Base-by-base conservation (phyloP, 31 red algal genomes). In the Endocladia muricata region DNA sequence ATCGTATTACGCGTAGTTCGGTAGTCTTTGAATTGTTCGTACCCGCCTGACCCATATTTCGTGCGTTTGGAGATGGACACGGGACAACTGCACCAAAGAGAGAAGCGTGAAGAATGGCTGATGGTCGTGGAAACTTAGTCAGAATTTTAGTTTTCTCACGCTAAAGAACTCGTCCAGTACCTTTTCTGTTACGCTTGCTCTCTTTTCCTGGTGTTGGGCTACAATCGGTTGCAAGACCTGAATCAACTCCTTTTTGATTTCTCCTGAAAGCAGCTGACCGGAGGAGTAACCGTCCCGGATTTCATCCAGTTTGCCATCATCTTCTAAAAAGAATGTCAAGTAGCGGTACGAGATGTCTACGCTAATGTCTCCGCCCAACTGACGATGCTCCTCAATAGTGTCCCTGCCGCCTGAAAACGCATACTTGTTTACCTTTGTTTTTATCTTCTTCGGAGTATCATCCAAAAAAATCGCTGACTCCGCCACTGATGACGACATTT, bases 341-440 rank as follows among this genome's bases (percentile, higher is more conserved):
- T 98, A 98, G 11, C 88, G 78, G 60, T 91, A 98, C 3, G 95
- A 77, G 23, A 98, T 85, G 59, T 97, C 94, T 11, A 88, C 69
- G 41, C 74, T 70, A 19, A 83, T 67, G 59, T 93, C 74, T 28
- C 67, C 94, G 2, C 94, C 94, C 17, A 90, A 40, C 41, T 60
- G 63, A 21, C 89, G 94, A 81, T 97, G 94, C 70, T 94, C 95
- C 66, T 98, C 95, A 31, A 98, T 78, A 40, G 95, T 98, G 26
- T 86, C 85, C 36, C 91, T 55, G 40, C 95, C 95, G 37, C 95
- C 95, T 1, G 90, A 94, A 41, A 90, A 98, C 13, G 95, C 95
- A 41, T 94, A 94, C 61, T 98, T 98, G 81, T 98, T 98, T 7
- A 98, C 57, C 60, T 98, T 98, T 61, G 82, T 90, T 56, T 93